These are phyloP conservation scores for Cyberlindnera euphorbiae DNA, from an alignment of 805 yeast species.

Conservation along the genomic window DNA sequence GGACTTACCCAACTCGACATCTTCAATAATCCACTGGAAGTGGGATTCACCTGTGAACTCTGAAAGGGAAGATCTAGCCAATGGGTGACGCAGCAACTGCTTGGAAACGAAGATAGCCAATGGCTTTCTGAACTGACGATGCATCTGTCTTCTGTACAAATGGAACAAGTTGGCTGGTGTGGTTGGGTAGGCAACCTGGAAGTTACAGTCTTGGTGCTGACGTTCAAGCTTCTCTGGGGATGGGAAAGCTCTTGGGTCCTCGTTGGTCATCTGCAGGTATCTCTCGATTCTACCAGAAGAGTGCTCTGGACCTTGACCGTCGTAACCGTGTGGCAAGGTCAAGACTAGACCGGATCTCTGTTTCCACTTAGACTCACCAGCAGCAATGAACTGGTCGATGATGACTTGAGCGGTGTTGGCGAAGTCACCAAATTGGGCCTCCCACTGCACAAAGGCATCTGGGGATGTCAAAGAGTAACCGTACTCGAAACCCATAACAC, in stretches of 20 bases:
- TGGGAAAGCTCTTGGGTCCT: conserved; percentile 95
- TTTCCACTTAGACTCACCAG: conserved; percentile 98
- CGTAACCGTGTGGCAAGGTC: conserved; percentile 98
- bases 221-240: conserved; percentile 80
- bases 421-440: conserved; percentile 99
- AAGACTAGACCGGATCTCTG: conserved; percentile 96
- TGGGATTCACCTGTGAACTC: conserved; percentile 91
- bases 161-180: conserved; percentile 98
- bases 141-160: conserved; percentile 96
- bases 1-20: conserved; percentile 74
- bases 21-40: conserved; percentile 96
- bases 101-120: conserved; percentile 86
- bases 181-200: conserved; percentile 97
- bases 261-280: conserved; percentile 91
- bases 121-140: conserved; percentile 96
- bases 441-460: conserved; percentile 97
- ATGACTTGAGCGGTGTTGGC: conserved; percentile 99
- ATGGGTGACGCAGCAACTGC: conserved; percentile 92
- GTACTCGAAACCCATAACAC: conserved; percentile 98
- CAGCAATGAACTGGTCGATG: conserved; percentile 92
- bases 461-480: conserved; percentile 98
- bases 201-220: conserved; percentile 98
- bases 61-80: conserved; percentile 78
- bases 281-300: conserved; percentile 97
- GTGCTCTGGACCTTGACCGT: conserved; percentile 99